Percentiles rank a stretch among this genome's conserved stretches.
Evolutionary conservation across 129 eudicot genomes (phyloP).

Genomic region (Smallanthus sonchifolius): DNA sequence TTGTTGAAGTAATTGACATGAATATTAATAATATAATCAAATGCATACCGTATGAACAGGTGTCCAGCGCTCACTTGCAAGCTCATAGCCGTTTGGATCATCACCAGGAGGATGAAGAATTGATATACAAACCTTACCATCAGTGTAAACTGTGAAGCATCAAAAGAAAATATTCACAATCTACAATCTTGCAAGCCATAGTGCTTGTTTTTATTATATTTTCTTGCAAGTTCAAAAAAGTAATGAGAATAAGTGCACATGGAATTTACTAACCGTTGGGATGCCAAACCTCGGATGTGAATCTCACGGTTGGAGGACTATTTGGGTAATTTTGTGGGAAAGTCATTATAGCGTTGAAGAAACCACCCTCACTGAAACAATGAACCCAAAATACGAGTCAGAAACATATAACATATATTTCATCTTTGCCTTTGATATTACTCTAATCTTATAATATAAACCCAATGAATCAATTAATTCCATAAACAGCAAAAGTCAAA

Average conservation of each 20-base stretch:
- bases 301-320: slow-evolving; percentile 88
- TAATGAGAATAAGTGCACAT: not conserved
- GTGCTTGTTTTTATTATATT: not conserved
- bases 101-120: slow-evolving; percentile 99
- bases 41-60: slow-evolving; percentile 97
- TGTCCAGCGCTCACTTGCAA: slow-evolving; percentile 97
- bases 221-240: not conserved
- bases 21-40: not conserved
- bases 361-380: slow-evolving; percentile 92
- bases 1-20: no score
- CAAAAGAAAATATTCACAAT: not conserved
- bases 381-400: not conserved
- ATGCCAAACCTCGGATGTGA: slow-evolving; percentile 97
- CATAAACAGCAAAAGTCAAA: no score
- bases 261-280: slow-evolving; percentile 71
- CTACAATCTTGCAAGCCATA: not conserved
- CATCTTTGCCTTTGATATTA: no score
- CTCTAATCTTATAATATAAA: not conserved
- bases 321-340: slow-evolving; percentile 88
- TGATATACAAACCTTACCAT: slow-evolving; percentile 96
- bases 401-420: not conserved
- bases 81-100: slow-evolving; percentile 97
- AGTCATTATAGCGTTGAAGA: slow-evolving; percentile 91
- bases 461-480: not conserved
- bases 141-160: slow-evolving; percentile 63